A percentile compares a stretch with the other conserved stretches of the same genome.
These are phyloP conservation scores for Gossypium mustelinum DNA, from an alignment of 345 rosid species.

Conservation along the genomic window DNA sequence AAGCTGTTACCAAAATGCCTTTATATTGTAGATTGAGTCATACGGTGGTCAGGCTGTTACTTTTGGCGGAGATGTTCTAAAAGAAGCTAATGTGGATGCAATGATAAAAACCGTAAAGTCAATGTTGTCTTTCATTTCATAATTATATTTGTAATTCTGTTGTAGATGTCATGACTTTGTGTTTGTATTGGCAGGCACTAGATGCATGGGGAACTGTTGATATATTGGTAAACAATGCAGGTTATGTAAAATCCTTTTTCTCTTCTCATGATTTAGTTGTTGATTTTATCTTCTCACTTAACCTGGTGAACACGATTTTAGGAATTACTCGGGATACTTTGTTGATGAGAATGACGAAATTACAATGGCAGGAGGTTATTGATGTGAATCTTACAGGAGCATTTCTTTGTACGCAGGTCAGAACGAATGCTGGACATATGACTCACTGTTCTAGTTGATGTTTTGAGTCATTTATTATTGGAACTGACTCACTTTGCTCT, in stretches of 20 bases:
- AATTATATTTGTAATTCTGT: neutral
- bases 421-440: slow-evolving; percentile 10
- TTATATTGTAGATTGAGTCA: slow-evolving; percentile 60
- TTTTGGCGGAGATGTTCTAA: slow-evolving; percentile 95
- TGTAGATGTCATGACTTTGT: slow-evolving; percentile 8
- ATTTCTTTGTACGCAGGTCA: slow-evolving; percentile 91
- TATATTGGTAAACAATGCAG: slow-evolving; percentile 92
- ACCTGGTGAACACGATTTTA: slow-evolving; percentile 36
- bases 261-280: neutral
- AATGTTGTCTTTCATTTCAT: slow-evolving; percentile 11
- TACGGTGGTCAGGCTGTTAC: slow-evolving; percentile 88
- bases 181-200: slow-evolving; percentile 56
- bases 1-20: neutral
- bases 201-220: slow-evolving; percentile 97
- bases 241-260: slow-evolving; percentile 31
- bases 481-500: slow-evolving; percentile 27
- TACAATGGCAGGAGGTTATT: slow-evolving; percentile 94
- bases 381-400: slow-evolving; percentile 93
- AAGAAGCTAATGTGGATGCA: slow-evolving; percentile 82
- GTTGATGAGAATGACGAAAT: slow-evolving; percentile 87
- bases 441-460: slow-evolving; percentile 16
- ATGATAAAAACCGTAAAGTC: slow-evolving; percentile 89
- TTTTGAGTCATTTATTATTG: slow-evolving; percentile 12
- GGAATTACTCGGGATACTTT: slow-evolving; percentile 87
- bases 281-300: slow-evolving; percentile 20